These are phyloP conservation scores for Barnettozyma botsteinii DNA, from an alignment of 805 yeast species.

Conservation along the genomic window DNA sequence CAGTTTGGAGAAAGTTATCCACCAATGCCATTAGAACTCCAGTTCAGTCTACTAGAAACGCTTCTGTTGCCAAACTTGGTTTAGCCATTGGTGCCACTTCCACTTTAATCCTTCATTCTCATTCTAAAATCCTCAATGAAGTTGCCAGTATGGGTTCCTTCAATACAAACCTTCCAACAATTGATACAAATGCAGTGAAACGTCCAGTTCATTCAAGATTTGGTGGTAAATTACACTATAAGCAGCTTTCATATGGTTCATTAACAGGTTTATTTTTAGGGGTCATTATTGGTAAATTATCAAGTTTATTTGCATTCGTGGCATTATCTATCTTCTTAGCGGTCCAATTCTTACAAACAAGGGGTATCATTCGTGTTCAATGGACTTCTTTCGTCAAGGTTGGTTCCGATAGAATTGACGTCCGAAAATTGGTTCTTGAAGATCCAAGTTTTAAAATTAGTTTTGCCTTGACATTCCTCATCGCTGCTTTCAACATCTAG, in stretches of 20 bases:
- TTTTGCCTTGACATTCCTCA: slow-evolving; percentile 48
- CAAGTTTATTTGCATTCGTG: slow-evolving; percentile 45
- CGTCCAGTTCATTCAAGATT: slow-evolving; percentile 24
- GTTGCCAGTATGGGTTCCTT: slow-evolving; percentile 14
- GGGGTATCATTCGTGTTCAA: slow-evolving; percentile 44
- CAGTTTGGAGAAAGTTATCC: slow-evolving; percentile 8
- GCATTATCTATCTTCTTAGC: slow-evolving; percentile 39
- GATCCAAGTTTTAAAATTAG: slow-evolving; percentile 57
- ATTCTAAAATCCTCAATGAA: slow-evolving; percentile 24
- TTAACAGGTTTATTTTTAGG: slow-evolving; percentile 54
- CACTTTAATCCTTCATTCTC: slow-evolving; percentile 13
- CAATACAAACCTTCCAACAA: background rate
- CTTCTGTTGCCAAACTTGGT: slow-evolving; percentile 15
- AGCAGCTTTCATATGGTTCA: slow-evolving; percentile 56
- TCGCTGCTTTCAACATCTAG: slow-evolving; percentile 52
- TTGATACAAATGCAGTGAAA: slow-evolving; percentile 4
- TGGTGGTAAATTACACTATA: slow-evolving; percentile 46
- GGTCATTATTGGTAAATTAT: slow-evolving; percentile 51
- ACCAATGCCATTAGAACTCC: background rate
- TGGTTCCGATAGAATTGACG: slow-evolving; percentile 37
- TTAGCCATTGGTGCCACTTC: slow-evolving; percentile 23
- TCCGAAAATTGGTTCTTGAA: slow-evolving; percentile 46
- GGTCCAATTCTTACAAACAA: slow-evolving; percentile 44
- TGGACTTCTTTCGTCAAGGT: slow-evolving; percentile 32
- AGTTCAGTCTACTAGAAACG: background rate